These are phyloP conservation scores for Xylariaceae sp. DNA, from an alignment of 2,329 filamentous ascomycete genomes.

Conservation along the genomic window DNA sequence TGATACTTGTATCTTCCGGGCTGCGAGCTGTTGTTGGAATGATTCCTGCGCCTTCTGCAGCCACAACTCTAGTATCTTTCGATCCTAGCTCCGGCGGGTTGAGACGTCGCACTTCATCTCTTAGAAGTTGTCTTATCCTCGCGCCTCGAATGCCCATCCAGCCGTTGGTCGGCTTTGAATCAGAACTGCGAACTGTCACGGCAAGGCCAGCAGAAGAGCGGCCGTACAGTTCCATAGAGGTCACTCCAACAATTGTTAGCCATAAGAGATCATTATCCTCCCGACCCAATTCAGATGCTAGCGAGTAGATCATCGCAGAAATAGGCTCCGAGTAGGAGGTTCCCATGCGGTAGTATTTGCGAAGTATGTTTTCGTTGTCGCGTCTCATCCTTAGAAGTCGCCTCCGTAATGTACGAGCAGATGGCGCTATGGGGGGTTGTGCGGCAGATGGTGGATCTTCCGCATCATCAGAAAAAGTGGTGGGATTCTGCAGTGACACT, in stretches of 20 bases:
- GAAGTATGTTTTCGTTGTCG: conserved; percentile 77
- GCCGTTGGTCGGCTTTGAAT: conserved; percentile 64
- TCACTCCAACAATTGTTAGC: conserved; percentile 92
- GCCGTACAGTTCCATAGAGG: conserved; percentile 91
- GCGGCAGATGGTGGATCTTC: conserved; percentile 63
- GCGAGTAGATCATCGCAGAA: conserved; percentile 90
- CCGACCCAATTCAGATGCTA: conserved; percentile 91
- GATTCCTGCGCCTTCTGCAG: conserved; percentile 73
- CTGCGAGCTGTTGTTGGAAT: conserved; percentile 88
- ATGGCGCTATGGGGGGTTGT: conserved; percentile 66
- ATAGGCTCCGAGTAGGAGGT: conserved; percentile 94
- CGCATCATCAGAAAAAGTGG: conserved; percentile 55
- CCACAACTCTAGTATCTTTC: conserved; percentile 62
- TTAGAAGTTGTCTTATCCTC: conserved; percentile 81
- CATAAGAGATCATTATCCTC: conserved; percentile 97
- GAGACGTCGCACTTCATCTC: conserved; percentile 91
- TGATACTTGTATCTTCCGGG: conserved; percentile 89
- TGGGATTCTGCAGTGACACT: conserved; percentile 58
- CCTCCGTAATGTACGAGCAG: conserved; percentile 73
- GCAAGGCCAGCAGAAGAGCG: conserved; percentile 82
- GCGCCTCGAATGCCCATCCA: conserved; percentile 85
- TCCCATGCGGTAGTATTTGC: conserved; percentile 84
- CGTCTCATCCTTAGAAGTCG: conserved; percentile 76
- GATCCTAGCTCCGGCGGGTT: conserved; percentile 75
- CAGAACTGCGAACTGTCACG: conserved; percentile 61